A percentile compares a stretch with the other conserved stretches of the same genome.
These are phyloP conservation scores for Fraxinus sp. DNA, from an alignment of 305 asterid species.

Conservation along the genomic window DNA sequence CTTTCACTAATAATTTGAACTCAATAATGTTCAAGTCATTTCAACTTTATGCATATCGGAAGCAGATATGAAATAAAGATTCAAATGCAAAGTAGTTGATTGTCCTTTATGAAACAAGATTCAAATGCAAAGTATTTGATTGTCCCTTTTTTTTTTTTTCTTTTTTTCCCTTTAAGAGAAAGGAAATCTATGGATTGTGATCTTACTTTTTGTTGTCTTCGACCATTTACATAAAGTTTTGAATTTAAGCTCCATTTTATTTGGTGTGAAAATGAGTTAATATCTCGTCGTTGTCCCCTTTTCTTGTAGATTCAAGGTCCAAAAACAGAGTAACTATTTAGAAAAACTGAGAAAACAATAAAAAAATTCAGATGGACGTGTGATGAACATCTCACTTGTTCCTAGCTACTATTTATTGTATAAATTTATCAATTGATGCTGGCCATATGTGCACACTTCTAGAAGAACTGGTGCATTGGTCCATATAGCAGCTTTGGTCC, in stretches of 20 bases:
- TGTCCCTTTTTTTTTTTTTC: neutral
- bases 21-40: neutral
- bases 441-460: neutral
- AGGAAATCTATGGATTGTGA: neutral
- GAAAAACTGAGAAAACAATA: neutral
- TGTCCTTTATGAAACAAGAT: neutral
- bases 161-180: neutral
- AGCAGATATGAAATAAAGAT: neutral
- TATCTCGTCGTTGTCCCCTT: neutral
- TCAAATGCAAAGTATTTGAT: no score
- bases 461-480: neutral
- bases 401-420: neutral
- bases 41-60: neutral
- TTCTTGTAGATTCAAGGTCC: neutral
- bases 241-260: neutral
- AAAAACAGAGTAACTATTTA: neutral
- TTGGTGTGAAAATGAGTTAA: neutral
- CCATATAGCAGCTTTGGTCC: neutral
- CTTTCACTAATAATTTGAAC: neutral
- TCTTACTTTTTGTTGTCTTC: neutral
- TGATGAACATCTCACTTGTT: neutral
- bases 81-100: neutral
- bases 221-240: neutral
- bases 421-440: slow-evolving; percentile 6
- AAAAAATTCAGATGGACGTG: neutral